Evolutionary conservation across 2,329 filamentous ascomycete genomes (phyloP).

Genomic region (Fusarium fracticaudum): DNA sequence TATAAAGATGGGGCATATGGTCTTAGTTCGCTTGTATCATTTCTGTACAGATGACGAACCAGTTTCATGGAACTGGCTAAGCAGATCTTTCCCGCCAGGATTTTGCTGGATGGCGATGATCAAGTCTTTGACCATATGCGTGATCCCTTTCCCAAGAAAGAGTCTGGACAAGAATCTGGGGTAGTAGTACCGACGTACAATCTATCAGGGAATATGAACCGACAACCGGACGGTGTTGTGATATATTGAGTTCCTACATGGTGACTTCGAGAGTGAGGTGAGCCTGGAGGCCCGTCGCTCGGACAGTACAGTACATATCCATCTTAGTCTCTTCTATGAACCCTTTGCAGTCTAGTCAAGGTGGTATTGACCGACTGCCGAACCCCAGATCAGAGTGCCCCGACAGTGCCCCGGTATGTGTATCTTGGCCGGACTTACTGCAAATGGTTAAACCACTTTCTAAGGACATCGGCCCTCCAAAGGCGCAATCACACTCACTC

Average conservation of each 20-base stretch:
- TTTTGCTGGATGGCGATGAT: neutral
- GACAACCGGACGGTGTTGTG: neutral
- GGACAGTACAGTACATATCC: neutral
- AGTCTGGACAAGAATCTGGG: neutral
- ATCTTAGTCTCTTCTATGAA: neutral
- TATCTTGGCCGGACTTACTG: neutral
- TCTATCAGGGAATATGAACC: too few species aligned
- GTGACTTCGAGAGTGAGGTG: neutral
- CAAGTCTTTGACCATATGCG: neutral
- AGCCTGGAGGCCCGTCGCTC: too few species aligned
- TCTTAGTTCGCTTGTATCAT: neutral
- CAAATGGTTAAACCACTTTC: neutral
- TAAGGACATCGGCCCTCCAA: neutral
- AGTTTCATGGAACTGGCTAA: neutral
- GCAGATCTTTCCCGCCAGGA: neutral
- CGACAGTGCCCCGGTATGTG: neutral
- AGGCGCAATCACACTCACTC: neutral
- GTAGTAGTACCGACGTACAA: neutral
- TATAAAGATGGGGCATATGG: neutral
- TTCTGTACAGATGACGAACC: neutral
- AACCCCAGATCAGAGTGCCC: neutral
- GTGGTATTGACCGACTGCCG: neutral
- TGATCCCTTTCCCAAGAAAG: neutral
- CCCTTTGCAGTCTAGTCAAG: neutral
- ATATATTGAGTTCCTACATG: fast-evolving